Conservation (phyloP, 306 rosid species). For the Prunus mongolica region DNA sequence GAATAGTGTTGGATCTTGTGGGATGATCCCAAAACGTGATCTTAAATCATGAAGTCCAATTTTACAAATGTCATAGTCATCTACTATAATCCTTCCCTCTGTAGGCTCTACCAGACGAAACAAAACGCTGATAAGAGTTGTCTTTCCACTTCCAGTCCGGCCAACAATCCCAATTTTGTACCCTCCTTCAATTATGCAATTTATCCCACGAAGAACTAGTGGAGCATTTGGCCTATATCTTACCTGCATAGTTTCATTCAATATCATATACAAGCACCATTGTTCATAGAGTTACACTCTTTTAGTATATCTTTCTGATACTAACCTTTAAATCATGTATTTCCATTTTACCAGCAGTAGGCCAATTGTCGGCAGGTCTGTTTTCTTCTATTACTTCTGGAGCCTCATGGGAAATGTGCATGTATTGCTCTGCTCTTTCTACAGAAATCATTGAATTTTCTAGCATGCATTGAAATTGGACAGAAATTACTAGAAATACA, state of each 20-base stretch:
- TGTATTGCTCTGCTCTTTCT: constrained; percentile 34
- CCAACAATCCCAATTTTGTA: constrained; percentile 33
- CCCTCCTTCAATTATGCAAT: constrained; percentile 29
- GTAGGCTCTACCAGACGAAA: constrained; percentile 35
- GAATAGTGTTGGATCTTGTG: constrained; percentile 33
- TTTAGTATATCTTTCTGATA: neutral
- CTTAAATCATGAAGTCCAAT: constrained; percentile 34
- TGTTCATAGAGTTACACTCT: neutral
- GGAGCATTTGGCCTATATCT: constrained; percentile 30
- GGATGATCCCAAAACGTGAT: constrained; percentile 30
- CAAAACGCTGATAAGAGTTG: constrained; percentile 29
- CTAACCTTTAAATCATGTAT: constrained; percentile 23
- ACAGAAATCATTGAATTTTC: constrained; percentile 27
- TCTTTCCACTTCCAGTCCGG: constrained; percentile 38
- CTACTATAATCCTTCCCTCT: constrained; percentile 25
- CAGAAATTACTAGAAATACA: constrained; percentile 6
- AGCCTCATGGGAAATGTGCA: constrained; percentile 34
- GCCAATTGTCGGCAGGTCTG: constrained; percentile 24
- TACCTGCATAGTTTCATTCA: constrained; percentile 14
- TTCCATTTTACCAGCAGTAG: constrained; percentile 22
- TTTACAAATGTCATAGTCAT: constrained; percentile 23
- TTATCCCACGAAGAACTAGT: constrained; percentile 30
- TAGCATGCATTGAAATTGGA: constrained; percentile 23
- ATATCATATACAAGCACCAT: neutral
- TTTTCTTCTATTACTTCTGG: constrained; percentile 10